These are phyloP conservation scores for Vaccinium macrocarpon DNA, from an alignment of 148 eudicot species.

Conservation along the genomic window DNA sequence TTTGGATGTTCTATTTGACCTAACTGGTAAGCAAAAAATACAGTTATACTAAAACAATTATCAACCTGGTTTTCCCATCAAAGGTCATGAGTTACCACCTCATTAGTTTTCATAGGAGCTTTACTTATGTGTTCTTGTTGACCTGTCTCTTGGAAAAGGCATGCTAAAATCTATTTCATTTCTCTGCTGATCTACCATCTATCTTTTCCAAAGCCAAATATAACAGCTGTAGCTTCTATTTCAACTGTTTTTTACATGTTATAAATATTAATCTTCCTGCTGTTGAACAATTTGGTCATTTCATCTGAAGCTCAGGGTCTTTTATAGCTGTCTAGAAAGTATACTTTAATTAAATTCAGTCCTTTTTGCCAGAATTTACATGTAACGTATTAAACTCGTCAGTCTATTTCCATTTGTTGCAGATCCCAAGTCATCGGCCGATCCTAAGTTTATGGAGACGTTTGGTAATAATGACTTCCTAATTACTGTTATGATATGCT, in stretches of 20 bases:
- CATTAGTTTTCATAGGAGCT: neutral
- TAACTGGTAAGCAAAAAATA: neutral
- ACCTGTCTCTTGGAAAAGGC: neutral
- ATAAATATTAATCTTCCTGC: neutral
- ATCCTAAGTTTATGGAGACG: slow-evolving; percentile 76
- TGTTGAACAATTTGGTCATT: neutral
- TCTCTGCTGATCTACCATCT: neutral
- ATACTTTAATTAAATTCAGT: neutral
- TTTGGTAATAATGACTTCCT: slow-evolving; percentile 53
- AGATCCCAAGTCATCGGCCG: slow-evolving; percentile 70
- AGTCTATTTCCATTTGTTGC: slow-evolving; percentile 21
- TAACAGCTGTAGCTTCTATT: neutral
- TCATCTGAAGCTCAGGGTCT: neutral
- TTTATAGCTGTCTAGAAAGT: neutral
- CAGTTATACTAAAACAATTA: neutral
- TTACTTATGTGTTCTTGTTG: slow-evolving; percentile 5
- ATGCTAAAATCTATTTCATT: neutral
- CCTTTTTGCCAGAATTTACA: neutral
- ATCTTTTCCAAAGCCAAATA: slow-evolving; percentile 7
- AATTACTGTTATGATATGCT: neutral
- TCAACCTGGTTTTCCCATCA: neutral
- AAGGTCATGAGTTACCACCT: neutral
- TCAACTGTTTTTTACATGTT: neutral
- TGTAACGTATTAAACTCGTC: neutral
- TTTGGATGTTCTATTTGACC: neutral